Base-by-base conservation (phyloP, 345 rosid genomes). In the Eucalyptus melliodora region DNA sequence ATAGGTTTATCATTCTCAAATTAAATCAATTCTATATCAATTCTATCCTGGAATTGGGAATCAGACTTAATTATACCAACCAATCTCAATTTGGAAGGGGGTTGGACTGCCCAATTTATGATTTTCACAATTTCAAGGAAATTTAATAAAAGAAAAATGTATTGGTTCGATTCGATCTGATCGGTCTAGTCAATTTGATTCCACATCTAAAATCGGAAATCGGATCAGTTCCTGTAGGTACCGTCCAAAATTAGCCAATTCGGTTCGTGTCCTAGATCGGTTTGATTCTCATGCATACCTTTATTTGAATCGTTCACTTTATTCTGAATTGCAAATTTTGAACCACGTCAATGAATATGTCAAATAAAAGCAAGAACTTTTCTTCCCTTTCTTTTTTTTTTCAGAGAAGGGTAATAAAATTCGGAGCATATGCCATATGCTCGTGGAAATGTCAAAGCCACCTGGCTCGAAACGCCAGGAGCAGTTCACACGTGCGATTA, bases 191-290 rank as follows among this genome's bases (percentile, higher is more conserved):
- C 62, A 9, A 24, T 56, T 56, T 10, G 30, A 10, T 56, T 56
- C 6, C 3, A 0, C 11, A 56, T 56, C 62, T 56, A 24, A 56
- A 56, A 56, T 4, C 1, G 6, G 1, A 24, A 56, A 56, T 56
- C 1, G 1, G 12, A 56, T 56, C 1, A 10, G 30, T 56, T 56
- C 6, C 10, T 0, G 0, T 0, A 19, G 5, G 2, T 53, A 53
- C 2, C 5, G 11, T 53, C 26, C 26, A 53, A 53, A 53, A 19
- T 19, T 53, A 53, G 56, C 1, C 56, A 53, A 7, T 55, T 55
- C 1, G 12, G 1, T 56, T 9, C 0, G 4, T 3, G 1, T 56
- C 30, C 13, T 56, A 10, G 3, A 56, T 56, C 0, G 12, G 30
- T 56, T 24, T 0, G 30, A 24, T 56, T 56, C 6, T 13, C 12